phyloP scores from a whole-genome alignment of 129 eudicot genomes.

The Solidago caesia region DNA sequence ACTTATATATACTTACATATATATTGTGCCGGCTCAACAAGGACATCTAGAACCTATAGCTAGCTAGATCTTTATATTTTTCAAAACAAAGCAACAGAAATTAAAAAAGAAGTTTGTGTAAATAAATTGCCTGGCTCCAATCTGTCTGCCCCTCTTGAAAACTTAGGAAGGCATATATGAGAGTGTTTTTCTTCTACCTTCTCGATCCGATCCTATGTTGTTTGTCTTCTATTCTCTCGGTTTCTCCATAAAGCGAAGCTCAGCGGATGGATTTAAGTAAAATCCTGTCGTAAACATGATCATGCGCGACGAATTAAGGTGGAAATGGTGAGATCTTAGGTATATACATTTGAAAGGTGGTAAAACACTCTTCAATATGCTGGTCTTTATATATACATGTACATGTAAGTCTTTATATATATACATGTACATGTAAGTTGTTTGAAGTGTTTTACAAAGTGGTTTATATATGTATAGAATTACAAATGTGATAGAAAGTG shows the following conservation, averaged over 20 bases:
- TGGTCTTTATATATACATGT: constrained; percentile 17
- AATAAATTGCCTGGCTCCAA: constrained; percentile 65
- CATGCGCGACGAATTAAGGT: constrained; percentile 7
- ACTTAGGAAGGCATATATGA: constrained; percentile 30
- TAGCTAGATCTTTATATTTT: background rate
- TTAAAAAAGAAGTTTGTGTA: constrained; percentile 6
- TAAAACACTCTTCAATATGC: constrained; percentile 28
- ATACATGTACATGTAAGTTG: constrained; percentile 7
- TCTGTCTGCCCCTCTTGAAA: constrained; percentile 57
- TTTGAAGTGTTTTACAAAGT: constrained; percentile 24
- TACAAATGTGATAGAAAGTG: too few species aligned
- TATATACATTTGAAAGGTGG: constrained; percentile 21
- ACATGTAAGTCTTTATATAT: constrained; percentile 23
- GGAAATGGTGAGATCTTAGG: constrained; percentile 21
- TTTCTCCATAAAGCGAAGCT: background rate
- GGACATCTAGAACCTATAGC: constrained; percentile 20
- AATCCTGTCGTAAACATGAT: constrained; percentile 7
- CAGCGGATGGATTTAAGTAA: constrained; percentile 17
- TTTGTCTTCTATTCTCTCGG: background rate
- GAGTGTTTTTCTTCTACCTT: constrained; percentile 26
- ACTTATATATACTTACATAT: background rate
- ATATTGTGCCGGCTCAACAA: background rate
- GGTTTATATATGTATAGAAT: background rate
- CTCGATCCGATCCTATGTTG: background rate
- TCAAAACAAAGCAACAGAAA: constrained; percentile 3